Percentiles rank a stretch among this genome's conserved stretches.
Evolutionary conservation across 2,329 filamentous ascomycete genomes (phyloP).

Genomic region (Cordyceps tenuipes): DNA sequence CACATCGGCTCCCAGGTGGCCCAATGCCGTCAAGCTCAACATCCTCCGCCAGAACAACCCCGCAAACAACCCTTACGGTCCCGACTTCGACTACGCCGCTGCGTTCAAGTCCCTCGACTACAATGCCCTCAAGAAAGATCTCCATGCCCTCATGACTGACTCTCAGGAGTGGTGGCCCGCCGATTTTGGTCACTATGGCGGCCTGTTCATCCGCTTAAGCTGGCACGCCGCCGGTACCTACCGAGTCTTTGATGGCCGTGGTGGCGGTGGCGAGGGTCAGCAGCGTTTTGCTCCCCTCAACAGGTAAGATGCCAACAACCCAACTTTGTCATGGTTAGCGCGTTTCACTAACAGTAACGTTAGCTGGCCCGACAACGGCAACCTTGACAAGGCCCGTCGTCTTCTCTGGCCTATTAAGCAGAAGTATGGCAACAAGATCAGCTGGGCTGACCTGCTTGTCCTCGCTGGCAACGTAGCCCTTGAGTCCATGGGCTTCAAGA

Average conservation of each 20-base stretch:
- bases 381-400: conserved; percentile 71
- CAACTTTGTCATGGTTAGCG: background rate
- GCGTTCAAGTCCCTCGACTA: conserved; percentile 65
- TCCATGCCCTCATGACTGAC: conserved; percentile 63
- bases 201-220: conserved; percentile 71
- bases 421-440: conserved; percentile 77
- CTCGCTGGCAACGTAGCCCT: conserved; percentile 69
- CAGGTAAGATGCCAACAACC: conserved; percentile 17
- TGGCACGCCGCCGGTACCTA: conserved; percentile 78
- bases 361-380: conserved; percentile 70
- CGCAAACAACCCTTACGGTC: conserved; percentile 53
- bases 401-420: conserved; percentile 77
- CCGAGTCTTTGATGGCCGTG: conserved; percentile 64
- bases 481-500: conserved; percentile 67
- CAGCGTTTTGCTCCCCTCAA: conserved; percentile 75
- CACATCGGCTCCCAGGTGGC: conserved; percentile 22
- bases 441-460: conserved; percentile 66
- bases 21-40: conserved; percentile 56
- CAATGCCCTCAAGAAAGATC: conserved; percentile 63
- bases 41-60: conserved; percentile 64
- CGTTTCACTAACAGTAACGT: conserved; percentile 18
- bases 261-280: conserved; percentile 65
- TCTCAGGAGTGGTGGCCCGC: conserved; percentile 78
- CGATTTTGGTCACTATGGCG: conserved; percentile 74
- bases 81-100: conserved; percentile 62